A percentile compares a stretch with the other conserved stretches of the same genome.
These are phyloP conservation scores for Tulasnella sp. DNA, from an alignment of 768 basidiomycete species.

Conservation along the genomic window DNA sequence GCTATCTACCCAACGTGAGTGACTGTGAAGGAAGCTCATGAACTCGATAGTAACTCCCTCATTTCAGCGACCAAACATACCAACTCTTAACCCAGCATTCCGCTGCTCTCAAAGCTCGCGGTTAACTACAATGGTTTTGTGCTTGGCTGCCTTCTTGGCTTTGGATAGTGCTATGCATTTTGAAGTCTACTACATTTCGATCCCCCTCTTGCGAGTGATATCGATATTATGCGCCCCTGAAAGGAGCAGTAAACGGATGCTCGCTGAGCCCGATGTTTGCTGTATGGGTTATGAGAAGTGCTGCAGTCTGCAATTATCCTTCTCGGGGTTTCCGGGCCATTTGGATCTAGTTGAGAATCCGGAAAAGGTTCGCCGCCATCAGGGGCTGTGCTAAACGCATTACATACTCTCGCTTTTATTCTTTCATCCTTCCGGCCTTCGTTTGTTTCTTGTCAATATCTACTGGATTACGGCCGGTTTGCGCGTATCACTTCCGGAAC, in stretches of 20 bases:
- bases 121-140: conserved; percentile 17
- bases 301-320: too few species aligned
- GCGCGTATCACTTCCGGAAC: too few species aligned
- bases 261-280: too few species aligned
- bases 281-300: too few species aligned
- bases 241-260: too few species aligned
- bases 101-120: conserved; percentile 40
- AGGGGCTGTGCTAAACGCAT: neutral
- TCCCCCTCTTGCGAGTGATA: too few species aligned
- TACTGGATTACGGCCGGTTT: too few species aligned
- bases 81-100: conserved; percentile 37
- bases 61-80: conserved; percentile 37
- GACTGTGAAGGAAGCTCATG: neutral
- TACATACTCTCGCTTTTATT: too few species aligned
- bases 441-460: neutral
- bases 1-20: conserved; percentile 37
- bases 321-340: too few species aligned
- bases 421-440: neutral
- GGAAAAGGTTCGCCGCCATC: conserved; percentile 24
- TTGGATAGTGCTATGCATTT: too few species aligned
- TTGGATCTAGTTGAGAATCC: too few species aligned
- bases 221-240: too few species aligned
- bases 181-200: neutral
- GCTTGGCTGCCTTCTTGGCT: neutral
- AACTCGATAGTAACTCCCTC: neutral